Evolutionary conservation across 805 yeast genomes (phyloP).

Genomic region (Sugiyamaella floridensis): DNA sequence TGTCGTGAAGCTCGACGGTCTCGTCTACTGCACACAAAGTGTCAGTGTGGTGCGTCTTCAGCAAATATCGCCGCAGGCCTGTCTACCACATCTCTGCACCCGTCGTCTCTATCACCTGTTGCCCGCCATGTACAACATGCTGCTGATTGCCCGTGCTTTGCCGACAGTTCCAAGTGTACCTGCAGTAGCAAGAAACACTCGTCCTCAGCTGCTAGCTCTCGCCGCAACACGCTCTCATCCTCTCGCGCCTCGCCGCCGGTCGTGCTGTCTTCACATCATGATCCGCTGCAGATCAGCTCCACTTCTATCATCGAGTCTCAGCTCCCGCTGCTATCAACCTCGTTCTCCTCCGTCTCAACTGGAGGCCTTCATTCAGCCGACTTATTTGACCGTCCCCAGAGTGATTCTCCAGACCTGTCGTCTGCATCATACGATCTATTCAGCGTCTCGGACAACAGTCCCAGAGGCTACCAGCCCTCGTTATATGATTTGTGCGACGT

Average conservation of each 20-base stretch:
- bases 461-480: background rate
- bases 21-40: conserved; percentile 23
- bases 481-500: background rate
- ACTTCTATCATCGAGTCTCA: background rate
- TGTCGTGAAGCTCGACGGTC: conserved; percentile 39
- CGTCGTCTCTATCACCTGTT: conserved; percentile 9
- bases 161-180: conserved; percentile 17
- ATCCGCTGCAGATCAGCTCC: background rate
- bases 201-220: background rate
- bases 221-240: background rate
- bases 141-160: conserved; percentile 19
- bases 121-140: conserved; percentile 10
- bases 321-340: background rate
- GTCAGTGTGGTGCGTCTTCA: conserved; percentile 27
- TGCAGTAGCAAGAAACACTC: conserved; percentile 14
- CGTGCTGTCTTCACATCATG: background rate
- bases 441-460: background rate
- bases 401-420: background rate
- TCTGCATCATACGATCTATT: background rate
- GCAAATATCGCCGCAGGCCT: background rate
- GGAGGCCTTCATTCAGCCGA: background rate
- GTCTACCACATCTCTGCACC: background rate
- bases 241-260: background rate
- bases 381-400: background rate
- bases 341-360: background rate